A percentile compares a stretch with the other conserved stretches of the same genome.
Conservation (phyloP, 1,284 basidiomycete genomes). For the Ceratobasidium sp. region DNA sequence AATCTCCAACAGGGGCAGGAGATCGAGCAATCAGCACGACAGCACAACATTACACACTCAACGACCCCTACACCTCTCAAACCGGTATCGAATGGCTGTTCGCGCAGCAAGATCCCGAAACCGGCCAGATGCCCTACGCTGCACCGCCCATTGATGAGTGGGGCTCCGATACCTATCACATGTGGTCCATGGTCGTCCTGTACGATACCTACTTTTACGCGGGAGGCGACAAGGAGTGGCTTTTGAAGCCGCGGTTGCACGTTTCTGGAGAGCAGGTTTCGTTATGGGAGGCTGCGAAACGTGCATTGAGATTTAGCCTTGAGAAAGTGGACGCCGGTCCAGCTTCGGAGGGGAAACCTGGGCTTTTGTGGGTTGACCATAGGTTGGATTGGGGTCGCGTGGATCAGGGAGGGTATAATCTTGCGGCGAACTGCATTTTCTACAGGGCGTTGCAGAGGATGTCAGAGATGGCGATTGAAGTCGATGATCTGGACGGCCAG, state of each 20-base stretch:
- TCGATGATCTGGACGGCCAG: background rate
- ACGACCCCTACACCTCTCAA: conserved; percentile 31
- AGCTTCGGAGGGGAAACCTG: conserved; percentile 12
- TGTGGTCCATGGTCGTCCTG: conserved; percentile 38
- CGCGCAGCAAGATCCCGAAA: conserved; percentile 28
- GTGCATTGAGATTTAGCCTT: conserved; percentile 17
- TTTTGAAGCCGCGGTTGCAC: conserved; percentile 17
- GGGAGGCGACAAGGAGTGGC: conserved; percentile 27
- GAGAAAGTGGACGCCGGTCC: conserved; percentile 28
- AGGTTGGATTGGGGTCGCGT: conserved; percentile 36
- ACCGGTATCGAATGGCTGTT: conserved; percentile 38
- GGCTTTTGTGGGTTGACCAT: conserved; percentile 32
- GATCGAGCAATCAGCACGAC: conserved; percentile 40
- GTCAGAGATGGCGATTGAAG: background rate
- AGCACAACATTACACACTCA: conserved; percentile 36
- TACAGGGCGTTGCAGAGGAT: conserved; percentile 20
- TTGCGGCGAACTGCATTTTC: conserved; percentile 35
- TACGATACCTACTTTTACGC: conserved; percentile 34
- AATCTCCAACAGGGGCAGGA: conserved; percentile 22
- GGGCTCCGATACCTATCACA: conserved; percentile 38
- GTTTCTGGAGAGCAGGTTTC: conserved; percentile 19
- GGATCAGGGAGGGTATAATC: conserved; percentile 36
- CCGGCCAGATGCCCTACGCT: conserved; percentile 38
- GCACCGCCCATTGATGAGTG: conserved; percentile 38
- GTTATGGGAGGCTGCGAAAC: conserved; percentile 29